These are phyloP conservation scores for Fagus sylvatica DNA, from an alignment of 306 rosid genomes.

Conservation along the genomic window DNA sequence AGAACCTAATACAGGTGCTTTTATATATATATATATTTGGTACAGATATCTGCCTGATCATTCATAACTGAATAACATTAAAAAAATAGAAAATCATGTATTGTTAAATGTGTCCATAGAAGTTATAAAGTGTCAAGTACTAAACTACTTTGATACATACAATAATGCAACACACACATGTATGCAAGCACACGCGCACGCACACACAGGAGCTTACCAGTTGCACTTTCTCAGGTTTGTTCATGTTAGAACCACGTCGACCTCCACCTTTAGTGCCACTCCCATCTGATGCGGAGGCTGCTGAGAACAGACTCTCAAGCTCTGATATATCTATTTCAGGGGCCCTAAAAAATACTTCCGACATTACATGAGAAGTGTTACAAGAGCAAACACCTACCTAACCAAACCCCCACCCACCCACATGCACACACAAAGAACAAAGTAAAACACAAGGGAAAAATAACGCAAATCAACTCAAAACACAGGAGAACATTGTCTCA, in stretches of 20 bases:
- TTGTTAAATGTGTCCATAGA: neutral
- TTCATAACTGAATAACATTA: neutral
- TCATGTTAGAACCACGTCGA: slow-evolving; percentile 84
- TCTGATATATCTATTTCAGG: slow-evolving; percentile 98
- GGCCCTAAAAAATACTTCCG: slow-evolving; percentile 59
- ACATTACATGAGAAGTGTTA: slow-evolving; percentile 34
- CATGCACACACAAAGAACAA: neutral
- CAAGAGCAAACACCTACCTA: slow-evolving; percentile 6
- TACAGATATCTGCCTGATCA: neutral
- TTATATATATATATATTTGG: neutral
- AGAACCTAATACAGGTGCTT: neutral
- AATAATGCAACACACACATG: neutral
- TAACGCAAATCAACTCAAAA: slow-evolving; percentile 21
- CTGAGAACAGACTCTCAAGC: slow-evolving; percentile 94
- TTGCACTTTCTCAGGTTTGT: slow-evolving; percentile 94
- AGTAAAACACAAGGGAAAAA: neutral
- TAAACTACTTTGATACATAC: neutral
- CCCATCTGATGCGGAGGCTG: slow-evolving; percentile 81
- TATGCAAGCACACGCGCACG: rapidly evolving
- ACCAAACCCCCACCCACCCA: slow-evolving; percentile 14
- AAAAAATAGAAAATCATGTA: neutral
- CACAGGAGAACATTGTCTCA: slow-evolving; percentile 10
- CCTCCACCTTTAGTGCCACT: slow-evolving; percentile 60
- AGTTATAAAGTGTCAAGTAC: neutral
- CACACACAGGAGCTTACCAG: slow-evolving; percentile 51